Evolutionary conservation across 2,329 filamentous ascomycete species (phyloP).

Genomic region (Penicillium sp.): DNA sequence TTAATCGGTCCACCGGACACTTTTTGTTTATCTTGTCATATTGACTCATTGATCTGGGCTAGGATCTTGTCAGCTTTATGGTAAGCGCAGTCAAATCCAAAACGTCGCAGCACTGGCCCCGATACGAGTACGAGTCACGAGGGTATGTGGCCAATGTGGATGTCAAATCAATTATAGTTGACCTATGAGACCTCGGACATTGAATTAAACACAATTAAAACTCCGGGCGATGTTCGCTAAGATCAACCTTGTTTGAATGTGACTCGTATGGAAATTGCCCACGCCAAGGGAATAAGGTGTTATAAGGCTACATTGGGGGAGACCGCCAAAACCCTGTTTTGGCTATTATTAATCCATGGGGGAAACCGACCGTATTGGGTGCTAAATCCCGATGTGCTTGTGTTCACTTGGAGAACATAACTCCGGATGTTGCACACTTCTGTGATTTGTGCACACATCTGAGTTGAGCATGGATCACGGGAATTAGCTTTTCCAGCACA

Average conservation of each 20-base stretch:
- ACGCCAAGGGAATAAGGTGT: constrained; percentile 7
- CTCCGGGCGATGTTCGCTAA: constrained; percentile 6
- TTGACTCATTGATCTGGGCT: not conserved
- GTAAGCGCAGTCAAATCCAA: constrained; percentile 17
- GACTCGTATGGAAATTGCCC: constrained; percentile 4
- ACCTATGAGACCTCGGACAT: not conserved
- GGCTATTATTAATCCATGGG: constrained; percentile 8
- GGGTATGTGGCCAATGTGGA: constrained; percentile 19
- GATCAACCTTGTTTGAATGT: constrained; percentile 11
- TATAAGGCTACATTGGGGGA: constrained; percentile 15
- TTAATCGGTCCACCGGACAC: not conserved
- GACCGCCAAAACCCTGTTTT: constrained; percentile 7
- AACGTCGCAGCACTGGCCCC: constrained; percentile 18
- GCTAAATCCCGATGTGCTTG: constrained; percentile 13
- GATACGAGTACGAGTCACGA: constrained; percentile 26
- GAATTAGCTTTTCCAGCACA: not conserved
- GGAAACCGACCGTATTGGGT: constrained; percentile 10
- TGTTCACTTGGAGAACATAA: not conserved
- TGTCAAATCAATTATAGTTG: not conserved
- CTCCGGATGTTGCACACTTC: not conserved
- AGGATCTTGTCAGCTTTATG: constrained; percentile 16
- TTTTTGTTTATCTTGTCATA: not conserved
- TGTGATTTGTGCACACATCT: not conserved
- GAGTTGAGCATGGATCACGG: not conserved
- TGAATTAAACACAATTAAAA: not conserved